Conservation (phyloP, 2,329 filamentous ascomycete species). For the Beauveria australis region DNA sequence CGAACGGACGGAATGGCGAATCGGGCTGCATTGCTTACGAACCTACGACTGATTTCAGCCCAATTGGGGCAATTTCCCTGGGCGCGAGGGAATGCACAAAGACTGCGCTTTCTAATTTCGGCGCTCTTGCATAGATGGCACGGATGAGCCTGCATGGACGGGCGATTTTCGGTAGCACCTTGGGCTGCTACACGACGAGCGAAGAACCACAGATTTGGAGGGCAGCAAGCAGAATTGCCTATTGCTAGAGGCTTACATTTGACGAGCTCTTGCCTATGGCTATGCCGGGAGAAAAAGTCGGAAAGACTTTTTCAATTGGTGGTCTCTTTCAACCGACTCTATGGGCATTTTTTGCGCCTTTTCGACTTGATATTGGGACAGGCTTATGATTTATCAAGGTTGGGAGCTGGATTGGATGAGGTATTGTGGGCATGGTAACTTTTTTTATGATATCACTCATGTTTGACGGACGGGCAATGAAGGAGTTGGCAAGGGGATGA, state of each 20-base stretch:
- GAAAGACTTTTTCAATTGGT: neutral
- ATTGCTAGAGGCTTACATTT: neutral
- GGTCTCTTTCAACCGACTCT: constrained; percentile 3
- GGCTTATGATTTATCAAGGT: constrained; percentile 21
- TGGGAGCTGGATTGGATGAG: constrained; percentile 16
- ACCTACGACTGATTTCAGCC: constrained; percentile 16
- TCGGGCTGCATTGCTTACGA: constrained; percentile 25
- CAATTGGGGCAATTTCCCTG: neutral
- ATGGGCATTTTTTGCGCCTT: constrained; percentile 4
- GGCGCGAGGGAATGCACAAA: constrained; percentile 1
- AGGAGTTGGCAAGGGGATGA: constrained; percentile 20
- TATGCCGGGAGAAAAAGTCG: constrained; percentile 1
- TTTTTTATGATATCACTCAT: constrained; percentile 25
- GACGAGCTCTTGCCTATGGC: constrained; percentile 5
- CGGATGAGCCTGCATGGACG: neutral
- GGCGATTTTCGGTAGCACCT: constrained; percentile 9
- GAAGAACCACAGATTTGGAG: neutral
- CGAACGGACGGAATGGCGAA: constrained; percentile 30
- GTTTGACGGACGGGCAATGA: constrained; percentile 24
- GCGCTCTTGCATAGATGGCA: constrained; percentile 8
- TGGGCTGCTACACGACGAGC: constrained; percentile 10
- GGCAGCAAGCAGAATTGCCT: constrained; percentile 11
- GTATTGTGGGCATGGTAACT: constrained; percentile 26
- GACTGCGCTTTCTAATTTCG: constrained; percentile 2
- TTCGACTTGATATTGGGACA: constrained; percentile 1